These are phyloP conservation scores for Cystobasidium sp. DNA, from an alignment of 1,284 basidiomycete genomes.

Conservation along the genomic window DNA sequence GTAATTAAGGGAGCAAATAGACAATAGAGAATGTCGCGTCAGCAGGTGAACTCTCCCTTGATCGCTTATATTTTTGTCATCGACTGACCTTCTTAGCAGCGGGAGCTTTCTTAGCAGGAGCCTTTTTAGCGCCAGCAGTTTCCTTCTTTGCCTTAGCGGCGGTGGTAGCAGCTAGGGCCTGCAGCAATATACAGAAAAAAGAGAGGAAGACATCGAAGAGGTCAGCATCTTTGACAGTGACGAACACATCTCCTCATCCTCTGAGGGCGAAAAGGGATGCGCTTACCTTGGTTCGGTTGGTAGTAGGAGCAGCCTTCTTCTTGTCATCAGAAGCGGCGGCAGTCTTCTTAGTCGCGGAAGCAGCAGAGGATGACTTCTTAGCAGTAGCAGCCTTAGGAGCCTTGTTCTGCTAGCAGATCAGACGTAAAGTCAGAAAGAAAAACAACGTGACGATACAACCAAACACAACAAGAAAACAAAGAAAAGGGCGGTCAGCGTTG, in stretches of 20 bases:
- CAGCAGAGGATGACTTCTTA: slow-evolving; percentile 19
- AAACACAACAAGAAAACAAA: background rate
- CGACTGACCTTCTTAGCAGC: slow-evolving; percentile 44
- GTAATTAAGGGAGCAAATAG: no score
- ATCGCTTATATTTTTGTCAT: no score
- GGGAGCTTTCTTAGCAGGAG: slow-evolving; percentile 35
- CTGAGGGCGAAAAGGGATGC: background rate
- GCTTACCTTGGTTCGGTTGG: slow-evolving; percentile 29
- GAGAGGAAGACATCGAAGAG: background rate
- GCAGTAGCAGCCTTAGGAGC: slow-evolving; percentile 14
- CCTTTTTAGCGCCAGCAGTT: slow-evolving; percentile 16
- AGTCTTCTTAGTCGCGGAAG: background rate
- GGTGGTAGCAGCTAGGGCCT: slow-evolving; percentile 28
- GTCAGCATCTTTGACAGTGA: background rate
- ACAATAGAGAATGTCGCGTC: no score
- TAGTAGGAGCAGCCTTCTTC: slow-evolving; percentile 17
- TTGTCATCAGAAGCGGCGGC: background rate
- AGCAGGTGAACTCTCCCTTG: no score
- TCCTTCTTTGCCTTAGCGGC: slow-evolving; percentile 38
- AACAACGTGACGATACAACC: background rate
- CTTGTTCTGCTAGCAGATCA: slow-evolving; percentile 26
- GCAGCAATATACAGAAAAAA: background rate
- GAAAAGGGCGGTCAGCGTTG: background rate
- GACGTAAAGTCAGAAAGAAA: background rate
- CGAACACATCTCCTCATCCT: background rate